Base-by-base conservation (phyloP, 2,329 filamentous ascomycete species). In the Colletotrichum sidae region DNA sequence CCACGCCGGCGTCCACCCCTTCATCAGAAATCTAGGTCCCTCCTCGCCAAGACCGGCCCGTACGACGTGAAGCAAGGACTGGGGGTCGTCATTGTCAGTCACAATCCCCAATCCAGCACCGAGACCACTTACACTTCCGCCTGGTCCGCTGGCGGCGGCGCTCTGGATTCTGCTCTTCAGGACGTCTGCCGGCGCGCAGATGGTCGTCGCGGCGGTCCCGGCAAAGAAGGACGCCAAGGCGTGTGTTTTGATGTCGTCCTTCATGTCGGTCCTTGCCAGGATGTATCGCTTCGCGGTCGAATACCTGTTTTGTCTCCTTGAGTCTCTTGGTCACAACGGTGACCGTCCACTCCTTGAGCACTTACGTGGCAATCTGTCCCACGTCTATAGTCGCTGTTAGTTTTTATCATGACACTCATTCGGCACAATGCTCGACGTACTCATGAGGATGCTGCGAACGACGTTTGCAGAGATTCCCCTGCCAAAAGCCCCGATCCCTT, bases 1-100 rank as follows among this genome's bases (percentile, higher is more conserved):
- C 80, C 80, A 82, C 0, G 80, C 80, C 1, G 80, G 80, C 8
- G 77, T 80, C 80, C 80, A 82, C 1, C 80, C 80, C 58, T 79
- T 81, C 79, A 82, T 81, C 3, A 82, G 73, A 55, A 82, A 82
- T 1, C 75, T 70, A 0, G 75, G 74, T 0, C 80, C 80, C 68
- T 82, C 80, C 11, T 78, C 75, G 4, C 72, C 70, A 6, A 80
- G 66, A 4, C 79, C 76, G 0, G 73, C 70, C 7, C 69, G 66
- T 8, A 81, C 63, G 4, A 81, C 75, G 41, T 75, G 73, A 2
- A 74, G 34, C 2, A 81, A 67, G 4, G 76, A 72, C 76, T 77
- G 15, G 17, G 4, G 25, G 25, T 25, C n/a, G 13, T 10, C 11
- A 11, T 13, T 4, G 41, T 9, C 8, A 44, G 35, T 44, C 17